phyloP scores from a whole-genome alignment of 2,329 filamentous ascomycete species.

The Apiospora pterosperma region DNA sequence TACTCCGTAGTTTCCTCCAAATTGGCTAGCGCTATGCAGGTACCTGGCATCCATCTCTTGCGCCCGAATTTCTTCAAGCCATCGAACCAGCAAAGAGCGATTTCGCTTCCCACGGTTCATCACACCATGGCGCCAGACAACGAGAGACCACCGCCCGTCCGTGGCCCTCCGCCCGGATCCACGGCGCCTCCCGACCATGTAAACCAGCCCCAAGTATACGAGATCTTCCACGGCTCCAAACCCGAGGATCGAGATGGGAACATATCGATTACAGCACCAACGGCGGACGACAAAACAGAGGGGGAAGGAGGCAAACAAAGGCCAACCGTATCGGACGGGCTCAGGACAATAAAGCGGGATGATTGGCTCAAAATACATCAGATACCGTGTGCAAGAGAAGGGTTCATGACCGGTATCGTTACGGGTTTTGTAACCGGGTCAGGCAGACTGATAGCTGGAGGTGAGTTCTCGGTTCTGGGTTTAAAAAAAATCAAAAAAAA shows the following conservation, averaged over 20 bases:
- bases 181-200: slow-evolving; percentile 31
- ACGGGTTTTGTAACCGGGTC: slow-evolving; percentile 74
- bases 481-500: too few relatives aligned
- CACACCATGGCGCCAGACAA: slow-evolving; percentile 29
- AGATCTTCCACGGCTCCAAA: slow-evolving; percentile 31
- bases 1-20: background rate
- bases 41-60: background rate
- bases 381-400: slow-evolving; percentile 79
- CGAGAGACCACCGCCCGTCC: slow-evolving; percentile 17
- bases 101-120: too few relatives aligned
- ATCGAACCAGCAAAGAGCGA: background rate
- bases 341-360: slow-evolving; percentile 62
- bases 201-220: slow-evolving; percentile 33
- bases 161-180: slow-evolving; percentile 30
- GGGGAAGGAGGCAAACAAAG: slow-evolving; percentile 33
- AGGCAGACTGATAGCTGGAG: slow-evolving; percentile 69
- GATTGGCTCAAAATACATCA: slow-evolving; percentile 73
- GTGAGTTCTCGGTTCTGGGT: slow-evolving; percentile 50
- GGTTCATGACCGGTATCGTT: slow-evolving; percentile 78
- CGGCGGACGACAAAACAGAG: slow-evolving; percentile 10
- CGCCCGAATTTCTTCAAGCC: background rate
- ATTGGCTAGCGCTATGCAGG: background rate
- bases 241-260: slow-evolving; percentile 11
- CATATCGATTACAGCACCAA: background rate
- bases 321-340: slow-evolving; percentile 56